A percentile compares a stretch with the other conserved stretches of the same genome.
Evolutionary conservation across 306 rosid genomes (phyloP).

Genomic region (Phaseolus lunatus): DNA sequence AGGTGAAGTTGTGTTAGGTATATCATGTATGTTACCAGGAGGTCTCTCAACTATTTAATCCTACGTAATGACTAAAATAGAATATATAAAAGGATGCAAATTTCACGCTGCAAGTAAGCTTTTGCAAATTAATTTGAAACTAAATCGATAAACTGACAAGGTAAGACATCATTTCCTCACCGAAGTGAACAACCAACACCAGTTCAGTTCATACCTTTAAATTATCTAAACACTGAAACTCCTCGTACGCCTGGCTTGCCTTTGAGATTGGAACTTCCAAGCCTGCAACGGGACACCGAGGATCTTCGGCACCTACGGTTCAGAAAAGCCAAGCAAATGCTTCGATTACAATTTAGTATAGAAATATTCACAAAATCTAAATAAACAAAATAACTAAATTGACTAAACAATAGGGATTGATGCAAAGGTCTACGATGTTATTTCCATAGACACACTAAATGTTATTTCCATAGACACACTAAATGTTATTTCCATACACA

Average conservation of each 20-base stretch:
- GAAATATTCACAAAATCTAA: slow-evolving; percentile 7
- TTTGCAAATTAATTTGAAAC: no score
- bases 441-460: neutral
- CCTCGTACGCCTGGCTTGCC: slow-evolving; percentile 56
- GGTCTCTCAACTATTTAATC: no score
- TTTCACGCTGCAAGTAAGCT: no score
- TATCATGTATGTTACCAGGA: no score
- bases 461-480: no score
- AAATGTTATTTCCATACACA: no score
- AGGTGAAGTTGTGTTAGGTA: no score
- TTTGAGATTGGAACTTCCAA: slow-evolving; percentile 54
- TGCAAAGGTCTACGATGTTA: slow-evolving; percentile 7
- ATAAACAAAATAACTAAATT: slow-evolving; percentile 23
- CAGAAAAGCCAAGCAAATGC: slow-evolving; percentile 28
- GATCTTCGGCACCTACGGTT: slow-evolving; percentile 83
- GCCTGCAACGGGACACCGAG: slow-evolving; percentile 77
- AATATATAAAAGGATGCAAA: no score
- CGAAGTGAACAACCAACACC: no score
- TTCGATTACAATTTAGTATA: slow-evolving; percentile 37
- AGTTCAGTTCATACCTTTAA: slow-evolving; percentile 63
- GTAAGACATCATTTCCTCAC: slow-evolving; percentile 8
- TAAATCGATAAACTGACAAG: slow-evolving; percentile 3
- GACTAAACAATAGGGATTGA: slow-evolving; percentile 1
- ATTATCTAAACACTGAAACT: slow-evolving; percentile 50
- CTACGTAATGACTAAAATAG: no score